phyloP scores from a whole-genome alignment of 164 flowering plant species.

The Litsea cubeba region DNA sequence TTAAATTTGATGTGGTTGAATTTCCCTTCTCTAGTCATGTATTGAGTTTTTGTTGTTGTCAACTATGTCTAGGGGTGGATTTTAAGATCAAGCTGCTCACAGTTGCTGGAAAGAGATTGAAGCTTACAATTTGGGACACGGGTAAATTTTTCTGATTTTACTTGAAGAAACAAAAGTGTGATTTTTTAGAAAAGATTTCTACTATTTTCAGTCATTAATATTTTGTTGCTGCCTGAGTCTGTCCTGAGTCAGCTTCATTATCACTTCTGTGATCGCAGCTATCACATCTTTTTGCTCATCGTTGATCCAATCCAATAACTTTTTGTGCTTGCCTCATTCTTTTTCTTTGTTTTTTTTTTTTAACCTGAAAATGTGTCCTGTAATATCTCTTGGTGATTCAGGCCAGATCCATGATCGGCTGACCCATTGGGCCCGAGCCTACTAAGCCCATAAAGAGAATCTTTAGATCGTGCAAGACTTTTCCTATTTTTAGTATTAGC shows the following conservation, averaged over 20 bases:
- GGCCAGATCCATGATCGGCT: not conserved
- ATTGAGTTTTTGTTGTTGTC: constrained; percentile 1
- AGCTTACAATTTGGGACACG: constrained; percentile 97
- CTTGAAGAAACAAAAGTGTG: too few relatives aligned
- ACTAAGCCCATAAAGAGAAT: not conserved
- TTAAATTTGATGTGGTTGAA: not conserved
- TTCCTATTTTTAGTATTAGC: too few relatives aligned
- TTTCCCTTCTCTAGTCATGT: constrained; percentile 6
- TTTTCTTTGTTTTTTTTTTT: not conserved
- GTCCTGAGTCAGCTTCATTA: not conserved
- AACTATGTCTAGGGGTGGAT: constrained; percentile 63
- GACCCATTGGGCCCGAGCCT: not conserved
- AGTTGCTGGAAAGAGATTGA: constrained; percentile 71
- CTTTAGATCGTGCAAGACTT: not conserved
- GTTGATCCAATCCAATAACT: not conserved
- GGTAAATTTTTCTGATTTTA: constrained; percentile 36
- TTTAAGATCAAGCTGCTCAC: constrained; percentile 78
- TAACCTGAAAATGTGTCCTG: not conserved
- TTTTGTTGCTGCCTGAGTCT: not conserved
- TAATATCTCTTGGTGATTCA: not conserved
- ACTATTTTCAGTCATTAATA: not conserved
- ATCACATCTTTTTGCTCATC: not conserved
- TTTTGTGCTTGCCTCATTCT: too few relatives aligned
- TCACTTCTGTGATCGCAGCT: not conserved
- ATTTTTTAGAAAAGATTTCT: not conserved